Base-by-base conservation (phyloP, 495 filamentous ascomycete species). In the Talaromyces liani region DNA sequence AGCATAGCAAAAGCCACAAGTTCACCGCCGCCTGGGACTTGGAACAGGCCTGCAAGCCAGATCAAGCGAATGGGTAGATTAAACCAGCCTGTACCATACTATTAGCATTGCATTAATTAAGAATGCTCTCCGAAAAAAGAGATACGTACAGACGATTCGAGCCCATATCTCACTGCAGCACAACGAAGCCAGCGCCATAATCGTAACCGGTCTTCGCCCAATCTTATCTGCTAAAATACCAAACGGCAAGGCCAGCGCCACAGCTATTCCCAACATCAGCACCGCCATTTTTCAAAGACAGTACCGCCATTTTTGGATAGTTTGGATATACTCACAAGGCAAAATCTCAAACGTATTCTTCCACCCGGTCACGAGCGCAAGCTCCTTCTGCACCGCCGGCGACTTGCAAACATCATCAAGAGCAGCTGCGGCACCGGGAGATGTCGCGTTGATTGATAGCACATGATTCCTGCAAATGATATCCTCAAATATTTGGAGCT, bases 151-250 rank as follows among this genome's bases (percentile, higher is more conserved):
- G 0, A 80, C 71, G 34, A 76, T 24, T 29, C 75, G 73, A 8
- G 72, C 62, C 65, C 74, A 76, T 0, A 75, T 33, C 22, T 78
- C 65, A 31, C 69, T 64, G 0, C 80, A 61, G 1, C 72, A 31
- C 45, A 75, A 65, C 6, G 79, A 80, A 22, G 72, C 6, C 6
- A 77, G 49, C 4, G 69, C 65, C 31, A 79, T 64, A n/a, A 69
- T 69, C 6, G 75, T 61, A 33, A 83, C 72, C 2, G 75, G 75
- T 45, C 72, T 78, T 56, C 80, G 75, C 9, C 81, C 81, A 62
- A 76, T 79, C 49, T 72, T 80, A 68, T 76, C 72, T 14, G 71
- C 65, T 2, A 77, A 66, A 20, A 76, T 65, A 25, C 75, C 71
- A 65, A 69, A 76, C 0, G 71, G 72, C 2, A 76, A 55, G 7